Base-by-base conservation (phyloP, 2,329 filamentous ascomycete genomes). In the Calycina herbarum region DNA sequence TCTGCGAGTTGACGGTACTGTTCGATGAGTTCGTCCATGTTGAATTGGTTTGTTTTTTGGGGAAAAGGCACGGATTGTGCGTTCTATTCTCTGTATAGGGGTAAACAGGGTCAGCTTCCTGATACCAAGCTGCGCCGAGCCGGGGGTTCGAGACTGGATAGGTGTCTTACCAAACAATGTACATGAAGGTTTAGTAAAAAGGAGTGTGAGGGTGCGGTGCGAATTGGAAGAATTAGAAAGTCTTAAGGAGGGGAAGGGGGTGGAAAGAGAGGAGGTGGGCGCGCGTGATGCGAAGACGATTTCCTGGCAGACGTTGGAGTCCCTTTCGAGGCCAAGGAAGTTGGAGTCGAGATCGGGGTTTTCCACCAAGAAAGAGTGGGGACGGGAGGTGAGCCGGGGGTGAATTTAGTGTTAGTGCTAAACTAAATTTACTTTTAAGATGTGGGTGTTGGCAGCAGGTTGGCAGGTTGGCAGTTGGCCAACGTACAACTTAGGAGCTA, bases 1-100 rank as follows among this genome's bases (percentile, higher is more conserved):
- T 72, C 62, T 61, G 70, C 61, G 48, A 74, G 60, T 8, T 71
- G 70, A 33, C 69, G 68, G 61, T 72, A 74, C 54, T 71, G 69
- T 33, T 69, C 67, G 54, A 74, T 63, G 59, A 73, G 59, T 56
- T 71, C 67, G 48, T 63, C 68, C 73, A 74, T 75, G 48, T 35
- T 68, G 58, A 62, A 48, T 60, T 38, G 66, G 54, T 17, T 51
- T 38, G 66, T 54, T 51, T 45, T 42, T 57, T 58, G 61, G 51
- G 56, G 58, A 63, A 67, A 71, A 61, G 65, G 68, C 71, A 73
- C 70, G 45, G 63, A 59, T 64, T 60, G 73, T 72, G 72, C 71
- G 63, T 51, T 70, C 63, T 74, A 71, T 64, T 31, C 71, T 67
- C 72, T 72, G 63, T 29, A 63, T 61, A 61, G 57, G 45, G 62